A percentile compares a stretch with the other conserved stretches of the same genome.
These are phyloP conservation scores for Ascoidea asiatica DNA, from an alignment of 805 yeast genomes.

Conservation along the genomic window DNA sequence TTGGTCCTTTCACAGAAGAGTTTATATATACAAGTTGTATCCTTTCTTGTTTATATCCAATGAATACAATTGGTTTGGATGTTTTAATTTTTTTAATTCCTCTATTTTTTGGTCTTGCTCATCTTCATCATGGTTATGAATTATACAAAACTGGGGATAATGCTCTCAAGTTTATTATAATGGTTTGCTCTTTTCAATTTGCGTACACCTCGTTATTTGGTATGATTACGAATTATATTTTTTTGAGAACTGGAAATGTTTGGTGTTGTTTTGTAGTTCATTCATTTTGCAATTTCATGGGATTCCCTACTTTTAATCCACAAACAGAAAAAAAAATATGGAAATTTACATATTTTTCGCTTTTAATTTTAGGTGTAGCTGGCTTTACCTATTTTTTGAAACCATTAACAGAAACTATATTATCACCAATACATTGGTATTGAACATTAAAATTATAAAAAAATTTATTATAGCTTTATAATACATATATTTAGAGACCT, in stretches of 20 bases:
- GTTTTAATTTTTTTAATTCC: constrained; percentile 35
- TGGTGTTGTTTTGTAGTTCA: constrained; percentile 51
- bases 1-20: constrained; percentile 77
- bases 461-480: too few relatives aligned
- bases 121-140: constrained; percentile 59
- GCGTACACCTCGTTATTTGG: constrained; percentile 64
- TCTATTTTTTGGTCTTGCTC: constrained; percentile 62
- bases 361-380: constrained; percentile 29
- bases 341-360: constrained; percentile 21
- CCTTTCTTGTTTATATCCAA: constrained; percentile 18
- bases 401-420: constrained; percentile 14
- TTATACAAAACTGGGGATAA: constrained; percentile 15
- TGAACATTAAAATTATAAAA: not conserved
- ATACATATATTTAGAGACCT: too few relatives aligned
- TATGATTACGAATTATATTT: constrained; percentile 42
- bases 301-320: constrained; percentile 37
- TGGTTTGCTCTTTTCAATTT: constrained; percentile 36
- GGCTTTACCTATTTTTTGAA: constrained; percentile 21
- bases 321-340: constrained; percentile 14
- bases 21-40: constrained; percentile 45
- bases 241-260: constrained; percentile 35
- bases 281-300: constrained; percentile 53
- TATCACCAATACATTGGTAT: constrained; percentile 10
- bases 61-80: constrained; percentile 8
- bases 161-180: constrained; percentile 14